Conservation (phyloP, 2,329 filamentous ascomycete species). For the Podosphaera fusca region DNA sequence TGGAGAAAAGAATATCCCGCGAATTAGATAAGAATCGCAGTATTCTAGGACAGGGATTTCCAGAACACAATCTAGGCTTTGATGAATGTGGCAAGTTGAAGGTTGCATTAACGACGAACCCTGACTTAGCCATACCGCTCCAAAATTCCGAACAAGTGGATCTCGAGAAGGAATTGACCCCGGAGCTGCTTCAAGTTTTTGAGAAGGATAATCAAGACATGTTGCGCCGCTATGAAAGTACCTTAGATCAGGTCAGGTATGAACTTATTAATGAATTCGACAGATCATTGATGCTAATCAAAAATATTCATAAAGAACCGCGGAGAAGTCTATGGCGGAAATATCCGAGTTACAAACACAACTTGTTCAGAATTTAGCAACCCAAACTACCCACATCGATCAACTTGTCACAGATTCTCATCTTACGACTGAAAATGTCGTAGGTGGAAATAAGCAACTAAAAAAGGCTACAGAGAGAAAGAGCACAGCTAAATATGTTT, state of each 20-base stretch:
- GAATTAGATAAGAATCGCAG: conserved; percentile 81
- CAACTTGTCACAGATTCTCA: conserved; percentile 69
- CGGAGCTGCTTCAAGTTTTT: conserved; percentile 81
- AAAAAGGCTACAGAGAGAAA: conserved; percentile 55
- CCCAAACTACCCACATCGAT: conserved; percentile 73
- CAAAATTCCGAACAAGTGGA: conserved; percentile 10
- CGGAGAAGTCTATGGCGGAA: conserved; percentile 75
- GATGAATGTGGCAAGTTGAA: conserved; percentile 12
- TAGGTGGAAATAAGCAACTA: conserved; percentile 72
- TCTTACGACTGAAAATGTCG: conserved; percentile 65
- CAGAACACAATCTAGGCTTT: not conserved
- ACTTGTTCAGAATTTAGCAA: conserved; percentile 62
- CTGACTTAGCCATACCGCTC: conserved; percentile 3
- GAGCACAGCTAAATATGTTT: conserved; percentile 54
- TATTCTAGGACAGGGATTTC: conserved; percentile 46
- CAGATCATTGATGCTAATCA: too few species aligned
- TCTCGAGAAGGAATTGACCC: conserved; percentile 30
- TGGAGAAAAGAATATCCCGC: conserved; percentile 65
- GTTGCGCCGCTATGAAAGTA: conserved; percentile 80
- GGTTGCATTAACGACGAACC: conserved; percentile 5
- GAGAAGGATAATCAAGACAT: conserved; percentile 82
- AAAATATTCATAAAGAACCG: conserved; percentile 31
- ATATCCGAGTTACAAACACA: conserved; percentile 83
- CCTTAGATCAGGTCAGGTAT: conserved; percentile 82
- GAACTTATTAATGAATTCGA: conserved; percentile 14